Conservation (phyloP, 345 rosid genomes). For the Bretschneidera sinensis region DNA sequence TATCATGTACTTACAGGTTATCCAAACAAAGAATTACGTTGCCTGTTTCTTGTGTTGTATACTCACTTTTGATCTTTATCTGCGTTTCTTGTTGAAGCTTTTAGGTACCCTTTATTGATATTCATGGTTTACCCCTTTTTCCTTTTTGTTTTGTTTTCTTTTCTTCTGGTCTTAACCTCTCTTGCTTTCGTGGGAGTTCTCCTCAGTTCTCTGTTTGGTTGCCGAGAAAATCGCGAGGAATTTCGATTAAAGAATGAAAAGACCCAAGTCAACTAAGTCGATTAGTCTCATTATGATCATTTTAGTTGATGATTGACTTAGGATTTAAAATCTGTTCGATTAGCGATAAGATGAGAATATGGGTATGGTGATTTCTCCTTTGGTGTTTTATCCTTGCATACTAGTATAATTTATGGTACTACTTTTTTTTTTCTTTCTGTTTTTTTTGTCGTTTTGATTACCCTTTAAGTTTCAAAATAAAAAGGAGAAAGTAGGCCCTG, state of each 20-base stretch:
- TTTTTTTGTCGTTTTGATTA: not conserved
- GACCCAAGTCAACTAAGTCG: slow-evolving; percentile 3
- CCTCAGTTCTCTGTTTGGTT: slow-evolving; percentile 5
- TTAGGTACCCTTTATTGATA: slow-evolving; percentile 1
- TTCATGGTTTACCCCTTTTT: too few relatives aligned
- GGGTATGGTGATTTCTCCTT: slow-evolving; percentile 4
- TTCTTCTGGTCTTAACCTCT: slow-evolving; percentile 1
- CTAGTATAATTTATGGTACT: slow-evolving; percentile 1
- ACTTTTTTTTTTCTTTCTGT: too few relatives aligned
- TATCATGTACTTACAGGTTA: not conserved
- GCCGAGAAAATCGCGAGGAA: slow-evolving; percentile 14
- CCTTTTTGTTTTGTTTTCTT: not conserved
- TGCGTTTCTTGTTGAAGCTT: not conserved
- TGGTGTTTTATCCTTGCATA: not conserved
- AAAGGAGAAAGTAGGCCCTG: not conserved
- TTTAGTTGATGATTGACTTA: too few relatives aligned
- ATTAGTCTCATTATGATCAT: not conserved
- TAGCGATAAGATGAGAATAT: not conserved
- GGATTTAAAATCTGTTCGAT: too few relatives aligned
- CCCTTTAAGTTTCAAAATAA: too few relatives aligned
- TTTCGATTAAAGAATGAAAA: not conserved
- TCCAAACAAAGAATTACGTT: not conserved
- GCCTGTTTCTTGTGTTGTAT: slow-evolving; percentile 1
- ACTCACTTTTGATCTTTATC: not conserved
- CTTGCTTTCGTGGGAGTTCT: not conserved